Evolutionary conservation across 441 rosid species (phyloP).

Genomic region (California macrophylla): DNA sequence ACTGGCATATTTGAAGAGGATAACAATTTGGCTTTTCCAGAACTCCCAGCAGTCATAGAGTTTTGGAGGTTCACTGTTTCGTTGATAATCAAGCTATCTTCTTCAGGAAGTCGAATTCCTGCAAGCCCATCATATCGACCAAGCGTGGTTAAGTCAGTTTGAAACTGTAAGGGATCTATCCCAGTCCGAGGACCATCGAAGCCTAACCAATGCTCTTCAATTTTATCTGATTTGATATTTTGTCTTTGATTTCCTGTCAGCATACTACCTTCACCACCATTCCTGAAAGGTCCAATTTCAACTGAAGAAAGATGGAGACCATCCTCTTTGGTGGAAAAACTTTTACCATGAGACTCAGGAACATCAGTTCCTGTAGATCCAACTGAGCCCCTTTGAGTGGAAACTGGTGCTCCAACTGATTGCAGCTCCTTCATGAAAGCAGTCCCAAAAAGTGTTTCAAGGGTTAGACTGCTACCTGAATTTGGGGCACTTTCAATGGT

Average conservation of each 20-base stretch:
- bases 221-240: constrained; percentile 33
- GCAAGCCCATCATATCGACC: constrained; percentile 28
- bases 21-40: constrained; percentile 40
- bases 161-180: constrained; percentile 34
- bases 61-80: constrained; percentile 34
- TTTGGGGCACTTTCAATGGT: constrained; percentile 26
- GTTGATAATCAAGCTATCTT: constrained; percentile 36
- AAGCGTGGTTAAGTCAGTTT: constrained; percentile 33
- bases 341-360: constrained; percentile 34
- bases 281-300: constrained; percentile 31
- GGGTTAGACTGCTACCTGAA: constrained; percentile 58
- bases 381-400: constrained; percentile 30
- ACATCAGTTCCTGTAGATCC: constrained; percentile 35
- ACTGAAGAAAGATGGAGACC: constrained; percentile 23
- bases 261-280: constrained; percentile 28
- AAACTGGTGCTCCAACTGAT: constrained; percentile 58
- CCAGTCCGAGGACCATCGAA: constrained; percentile 36
- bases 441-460: constrained; percentile 83
- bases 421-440: constrained; percentile 94
- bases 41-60: constrained; percentile 28
- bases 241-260: constrained; percentile 35
- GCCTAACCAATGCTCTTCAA: constrained; percentile 37
- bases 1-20: constrained; percentile 29
- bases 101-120: constrained; percentile 45
- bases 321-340: constrained; percentile 26